These are phyloP conservation scores for Rosellinia necatrix DNA, from an alignment of 2,329 filamentous ascomycete genomes.

Conservation along the genomic window DNA sequence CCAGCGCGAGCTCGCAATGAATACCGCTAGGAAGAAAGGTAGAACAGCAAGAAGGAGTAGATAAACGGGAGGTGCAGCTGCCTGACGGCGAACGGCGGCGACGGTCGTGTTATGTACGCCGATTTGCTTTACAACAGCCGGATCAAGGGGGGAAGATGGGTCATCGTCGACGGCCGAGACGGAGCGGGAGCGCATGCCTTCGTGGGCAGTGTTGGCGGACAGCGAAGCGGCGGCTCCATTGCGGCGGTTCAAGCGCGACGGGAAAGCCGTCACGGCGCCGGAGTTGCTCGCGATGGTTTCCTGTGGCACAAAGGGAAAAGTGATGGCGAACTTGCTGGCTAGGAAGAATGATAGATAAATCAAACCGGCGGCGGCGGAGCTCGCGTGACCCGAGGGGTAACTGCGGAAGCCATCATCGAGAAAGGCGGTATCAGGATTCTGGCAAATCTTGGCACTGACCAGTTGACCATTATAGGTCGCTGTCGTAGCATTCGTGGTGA, in stretches of 20 bases:
- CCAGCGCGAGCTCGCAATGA: constrained; percentile 84
- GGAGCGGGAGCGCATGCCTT: constrained; percentile 37
- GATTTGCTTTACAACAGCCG: constrained; percentile 39
- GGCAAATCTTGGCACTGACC: constrained; percentile 79
- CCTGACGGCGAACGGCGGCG: constrained; percentile 67
- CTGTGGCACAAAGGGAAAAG: constrained; percentile 69
- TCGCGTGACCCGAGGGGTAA: constrained; percentile 79
- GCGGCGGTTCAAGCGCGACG: constrained; percentile 66
- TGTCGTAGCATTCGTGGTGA: constrained; percentile 48
- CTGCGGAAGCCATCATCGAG: constrained; percentile 83
- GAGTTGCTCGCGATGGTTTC: constrained; percentile 51
- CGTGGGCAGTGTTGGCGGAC: constrained; percentile 39
- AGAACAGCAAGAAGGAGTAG: constrained; percentile 71
- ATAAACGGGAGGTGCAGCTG: constrained; percentile 82
- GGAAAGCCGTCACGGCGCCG: constrained; percentile 67
- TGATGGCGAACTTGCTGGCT: constrained; percentile 78
- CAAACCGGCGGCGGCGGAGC: constrained; percentile 76
- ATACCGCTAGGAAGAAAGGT: constrained; percentile 76
- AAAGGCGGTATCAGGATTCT: constrained; percentile 61
- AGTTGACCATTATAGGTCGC: constrained; percentile 61
- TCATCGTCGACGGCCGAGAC: constrained; percentile 29
- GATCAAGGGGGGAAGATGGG: constrained; percentile 38
- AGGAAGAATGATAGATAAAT: constrained; percentile 88
- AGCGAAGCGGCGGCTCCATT: constrained; percentile 2
- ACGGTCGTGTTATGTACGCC: constrained; percentile 47